Percentiles rank a stretch among this genome's conserved stretches.
Evolutionary conservation across 805 yeast species (phyloP).

Genomic region (Yamadazyma paraphyllophila): DNA sequence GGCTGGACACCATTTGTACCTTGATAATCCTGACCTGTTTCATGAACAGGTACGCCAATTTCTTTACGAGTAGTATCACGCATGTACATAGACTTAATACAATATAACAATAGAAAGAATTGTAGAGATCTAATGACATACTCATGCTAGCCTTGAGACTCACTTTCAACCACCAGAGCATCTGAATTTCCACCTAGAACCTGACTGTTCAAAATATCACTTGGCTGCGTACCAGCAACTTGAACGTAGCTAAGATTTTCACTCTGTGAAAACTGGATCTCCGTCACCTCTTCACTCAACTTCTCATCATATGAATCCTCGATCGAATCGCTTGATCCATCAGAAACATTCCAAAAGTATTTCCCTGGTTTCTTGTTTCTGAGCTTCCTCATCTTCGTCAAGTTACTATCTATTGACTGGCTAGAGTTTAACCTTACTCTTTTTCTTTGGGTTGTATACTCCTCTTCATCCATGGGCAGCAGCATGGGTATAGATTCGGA

Average conservation of each 20-base stretch:
- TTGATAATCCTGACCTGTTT: constrained; percentile 47
- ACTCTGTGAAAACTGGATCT: background rate
- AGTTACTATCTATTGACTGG: background rate
- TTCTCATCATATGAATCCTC: background rate
- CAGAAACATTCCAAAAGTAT: constrained; percentile 3
- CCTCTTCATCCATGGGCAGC: background rate
- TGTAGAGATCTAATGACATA: too few species aligned
- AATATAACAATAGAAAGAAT: too few species aligned
- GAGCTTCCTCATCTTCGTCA: constrained; percentile 1
- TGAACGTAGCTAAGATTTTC: background rate
- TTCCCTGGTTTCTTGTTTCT: background rate
- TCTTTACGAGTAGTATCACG: constrained; percentile 14
- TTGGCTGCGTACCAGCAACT: background rate
- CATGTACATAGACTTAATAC: background rate
- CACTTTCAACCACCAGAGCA: background rate
- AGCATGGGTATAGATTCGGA: too few species aligned
- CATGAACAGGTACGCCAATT: constrained; percentile 31
- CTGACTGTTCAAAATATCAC: background rate
- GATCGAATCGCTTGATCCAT: background rate
- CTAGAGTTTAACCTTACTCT: constrained; percentile 1
- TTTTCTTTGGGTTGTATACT: background rate
- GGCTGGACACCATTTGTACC: constrained; percentile 56
- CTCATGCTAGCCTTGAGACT: background rate
- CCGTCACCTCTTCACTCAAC: background rate
- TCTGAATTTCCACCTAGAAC: background rate